A percentile compares a stretch with the other conserved stretches of the same genome.
Evolutionary conservation across 352 stramenopile genomes (phyloP).

Genomic region (Thalassiosira exigua): DNA sequence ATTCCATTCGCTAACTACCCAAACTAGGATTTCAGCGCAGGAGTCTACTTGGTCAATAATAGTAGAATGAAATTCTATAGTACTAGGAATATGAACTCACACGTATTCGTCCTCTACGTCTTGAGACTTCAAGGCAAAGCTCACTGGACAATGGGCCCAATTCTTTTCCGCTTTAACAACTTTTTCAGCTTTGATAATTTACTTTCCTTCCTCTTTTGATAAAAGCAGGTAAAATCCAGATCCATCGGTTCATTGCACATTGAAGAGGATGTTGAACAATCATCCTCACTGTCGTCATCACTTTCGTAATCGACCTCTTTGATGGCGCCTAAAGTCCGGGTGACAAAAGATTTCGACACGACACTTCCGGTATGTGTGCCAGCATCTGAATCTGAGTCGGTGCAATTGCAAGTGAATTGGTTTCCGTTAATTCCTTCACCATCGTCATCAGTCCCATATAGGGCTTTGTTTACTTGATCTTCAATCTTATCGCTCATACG

Average conservation of each 20-base stretch:
- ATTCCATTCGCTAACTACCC: too few species aligned
- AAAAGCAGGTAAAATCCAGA: conserved; percentile 9
- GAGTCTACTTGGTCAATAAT: too few species aligned
- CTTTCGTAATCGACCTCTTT: conserved; percentile 2
- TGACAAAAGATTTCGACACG: conserved; percentile 18
- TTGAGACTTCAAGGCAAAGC: too few species aligned
- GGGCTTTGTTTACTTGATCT: conserved; percentile 23
- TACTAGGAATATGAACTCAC: too few species aligned
- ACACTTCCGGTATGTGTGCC: conserved; percentile 6
- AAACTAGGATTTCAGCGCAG: too few species aligned
- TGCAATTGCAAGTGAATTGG: not conserved
- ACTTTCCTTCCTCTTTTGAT: conserved; percentile 6
- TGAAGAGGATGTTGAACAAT: too few species aligned
- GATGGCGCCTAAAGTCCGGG: conserved; percentile 6
- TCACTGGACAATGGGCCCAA: too few species aligned
- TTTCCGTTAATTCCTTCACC: conserved; percentile 4
- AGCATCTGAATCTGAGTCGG: too few species aligned
- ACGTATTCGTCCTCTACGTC: too few species aligned
- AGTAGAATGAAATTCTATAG: too few species aligned
- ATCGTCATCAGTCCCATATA: conserved; percentile 5
- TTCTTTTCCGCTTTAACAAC: conserved; percentile 14
- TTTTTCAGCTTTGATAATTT: conserved; percentile 13
- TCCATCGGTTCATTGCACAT: conserved; percentile 16
- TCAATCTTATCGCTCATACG: conserved; percentile 31
- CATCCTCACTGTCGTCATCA: conserved; percentile 10